Conservation (phyloP, 495 filamentous ascomycete species). For the Wilcoxina mikolae region DNA sequence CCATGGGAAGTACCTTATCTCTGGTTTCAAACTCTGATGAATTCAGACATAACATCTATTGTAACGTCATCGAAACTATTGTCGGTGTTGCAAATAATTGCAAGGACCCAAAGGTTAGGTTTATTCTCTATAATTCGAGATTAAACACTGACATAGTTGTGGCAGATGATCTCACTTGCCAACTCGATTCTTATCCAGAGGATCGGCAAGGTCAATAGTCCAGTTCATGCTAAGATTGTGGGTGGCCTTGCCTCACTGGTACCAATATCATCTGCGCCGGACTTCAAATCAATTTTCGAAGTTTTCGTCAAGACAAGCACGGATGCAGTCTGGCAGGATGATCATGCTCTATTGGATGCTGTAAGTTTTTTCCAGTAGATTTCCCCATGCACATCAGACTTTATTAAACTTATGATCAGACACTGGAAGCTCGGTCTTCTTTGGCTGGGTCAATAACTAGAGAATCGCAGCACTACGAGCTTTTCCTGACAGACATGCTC, state of each 20-base stretch:
- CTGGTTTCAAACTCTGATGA: conserved; percentile 55
- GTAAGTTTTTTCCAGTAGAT: no score
- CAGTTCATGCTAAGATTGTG: conserved; percentile 70
- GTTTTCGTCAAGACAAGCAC: conserved; percentile 59
- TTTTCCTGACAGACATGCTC: conserved; percentile 70
- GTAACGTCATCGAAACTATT: conserved; percentile 75
- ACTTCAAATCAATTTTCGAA: conserved; percentile 73
- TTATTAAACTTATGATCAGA: conserved; percentile 31
- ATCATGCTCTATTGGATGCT: conserved; percentile 43
- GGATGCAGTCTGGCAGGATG: conserved; percentile 52
- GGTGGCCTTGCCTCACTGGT: conserved; percentile 66
- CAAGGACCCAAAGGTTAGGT: conserved; percentile 53
- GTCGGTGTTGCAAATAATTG: conserved; percentile 68
- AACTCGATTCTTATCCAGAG: conserved; percentile 93
- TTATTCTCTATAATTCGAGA: neutral
- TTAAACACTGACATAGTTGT: neutral
- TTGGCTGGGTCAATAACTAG: conserved; percentile 53
- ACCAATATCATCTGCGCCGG: conserved; percentile 52
- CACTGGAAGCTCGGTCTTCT: conserved; percentile 58
- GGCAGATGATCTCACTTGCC: conserved; percentile 67
- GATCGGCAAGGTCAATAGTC: conserved; percentile 60
- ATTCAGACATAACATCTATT: conserved; percentile 54
- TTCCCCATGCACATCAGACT: no score
- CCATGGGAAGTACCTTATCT: conserved; percentile 64
- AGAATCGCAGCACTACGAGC: conserved; percentile 54